Base-by-base conservation (phyloP, 2,329 filamentous ascomycete species). In the Diaporthe humulicola region DNA sequence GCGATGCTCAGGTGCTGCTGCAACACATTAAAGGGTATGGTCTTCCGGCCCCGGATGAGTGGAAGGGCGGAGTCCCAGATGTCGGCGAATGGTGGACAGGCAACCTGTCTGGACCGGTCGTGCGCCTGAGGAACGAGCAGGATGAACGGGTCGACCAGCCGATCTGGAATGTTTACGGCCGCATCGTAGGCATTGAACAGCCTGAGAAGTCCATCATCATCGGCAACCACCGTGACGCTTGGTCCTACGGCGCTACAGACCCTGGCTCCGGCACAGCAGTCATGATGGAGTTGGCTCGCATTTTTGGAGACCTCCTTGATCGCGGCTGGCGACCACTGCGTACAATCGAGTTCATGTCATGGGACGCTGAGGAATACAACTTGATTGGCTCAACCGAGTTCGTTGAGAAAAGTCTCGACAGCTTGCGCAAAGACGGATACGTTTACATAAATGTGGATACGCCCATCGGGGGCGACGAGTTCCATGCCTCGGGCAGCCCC, bases 271-370 rank as follows among this genome's bases (percentile, higher is more conserved):
- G 96, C 38, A 98, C 95, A 0, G 96, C 96, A 7, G 89, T 98
- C 54, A 93, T 99, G 89, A 89, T 98, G 71, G 97, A 99, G 85
- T 88, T 98, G 74, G 92, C 94, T 30, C 92, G 94, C 58, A 92
- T 98, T 66, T 94, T 99, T 79, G 95, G 95, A 54, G 91, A 95
- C 77, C 89, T 98, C 22, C 88, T 92, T 30, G 84, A 88, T 22
- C 90, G 92, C 74, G 96, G 96, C 71, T 99, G 97, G 97, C 90
- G 94, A 36, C 97, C 97, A 1, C 87, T 98, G 22, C 93, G 97
- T n/a, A 97, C 95, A 4, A 98, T 99, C 77, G 94, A 98, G 82
- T 98, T 99, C 83, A 95, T 96, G 81, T 98, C 95, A 45, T 99
- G 97, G 97, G 97, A 99, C 82, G 97, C 91, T 5, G 93, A 93